Evolutionary conservation across 352 stramenopile genomes (phyloP).

Genomic region (Globisporangium radiosum): DNA sequence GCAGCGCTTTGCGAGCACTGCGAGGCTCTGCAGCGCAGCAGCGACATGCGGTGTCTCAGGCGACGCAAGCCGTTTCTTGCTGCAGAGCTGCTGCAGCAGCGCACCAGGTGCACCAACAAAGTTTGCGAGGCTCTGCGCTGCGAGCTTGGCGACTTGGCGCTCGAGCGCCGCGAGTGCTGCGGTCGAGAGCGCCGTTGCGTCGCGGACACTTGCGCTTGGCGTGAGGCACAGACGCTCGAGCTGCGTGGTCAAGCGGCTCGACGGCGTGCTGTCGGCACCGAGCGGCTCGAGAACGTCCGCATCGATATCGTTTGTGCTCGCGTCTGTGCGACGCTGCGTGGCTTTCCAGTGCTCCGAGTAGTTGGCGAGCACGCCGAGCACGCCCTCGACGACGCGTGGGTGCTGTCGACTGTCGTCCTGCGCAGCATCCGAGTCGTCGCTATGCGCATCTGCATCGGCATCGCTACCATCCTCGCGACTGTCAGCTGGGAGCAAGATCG

Average conservation of each 20-base stretch:
- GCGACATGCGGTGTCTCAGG: slow-evolving; percentile 15
- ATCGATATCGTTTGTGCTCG: slow-evolving; percentile 13
- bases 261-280: slow-evolving; percentile 21
- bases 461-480: not conserved
- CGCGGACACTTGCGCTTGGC: slow-evolving; percentile 11
- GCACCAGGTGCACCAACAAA: slow-evolving; percentile 26
- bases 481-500: slow-evolving; percentile 31
- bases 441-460: slow-evolving; percentile 26
- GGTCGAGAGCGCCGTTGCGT: slow-evolving; percentile 17
- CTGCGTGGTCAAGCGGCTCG: slow-evolving; percentile 25
- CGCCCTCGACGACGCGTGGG: slow-evolving; percentile 38
- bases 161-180: slow-evolving; percentile 21
- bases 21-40: slow-evolving; percentile 48
- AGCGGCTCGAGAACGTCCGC: not conserved
- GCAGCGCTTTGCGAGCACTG: slow-evolving; percentile 59
- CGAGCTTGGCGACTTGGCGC: slow-evolving; percentile 42
- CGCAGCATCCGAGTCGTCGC: slow-evolving; percentile 23
- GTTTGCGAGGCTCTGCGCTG: slow-evolving; percentile 39
- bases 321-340: slow-evolving; percentile 1
- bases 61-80: slow-evolving; percentile 34
- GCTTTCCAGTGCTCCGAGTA: slow-evolving; percentile 44
- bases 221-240: slow-evolving; percentile 46
- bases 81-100: slow-evolving; percentile 48
- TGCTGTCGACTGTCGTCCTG: slow-evolving; percentile 15
- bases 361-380: slow-evolving; percentile 44